Conservation (phyloP, 495 filamentous ascomycete species). For the Bacidia gigantensis region DNA sequence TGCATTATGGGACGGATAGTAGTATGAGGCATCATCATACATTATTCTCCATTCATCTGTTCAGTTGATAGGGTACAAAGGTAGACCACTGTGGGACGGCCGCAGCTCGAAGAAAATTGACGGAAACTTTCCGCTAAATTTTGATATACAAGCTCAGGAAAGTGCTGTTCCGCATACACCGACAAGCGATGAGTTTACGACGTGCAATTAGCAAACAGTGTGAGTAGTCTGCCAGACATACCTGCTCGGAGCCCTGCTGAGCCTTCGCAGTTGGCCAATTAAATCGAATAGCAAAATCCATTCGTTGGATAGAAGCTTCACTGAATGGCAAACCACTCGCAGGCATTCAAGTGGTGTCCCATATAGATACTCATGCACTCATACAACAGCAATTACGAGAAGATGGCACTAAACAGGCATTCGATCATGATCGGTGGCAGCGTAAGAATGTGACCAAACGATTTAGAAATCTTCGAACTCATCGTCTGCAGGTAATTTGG, state of each 20-base stretch:
- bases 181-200: conserved; percentile 11
- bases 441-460: not conserved
- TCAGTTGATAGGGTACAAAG: too few species aligned
- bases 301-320: conserved; percentile 14
- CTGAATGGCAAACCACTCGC: conserved; percentile 14
- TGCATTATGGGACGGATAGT: conserved; percentile 46
- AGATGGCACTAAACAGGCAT: conserved; percentile 9
- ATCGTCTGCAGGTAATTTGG: conserved; percentile 6
- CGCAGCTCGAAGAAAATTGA: not conserved
- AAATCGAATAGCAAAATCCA: not conserved
- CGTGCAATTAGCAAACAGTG: not conserved
- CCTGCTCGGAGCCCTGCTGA: not conserved
- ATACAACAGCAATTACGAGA: conserved; percentile 5
- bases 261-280: not conserved
- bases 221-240: not conserved
- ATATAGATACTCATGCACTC: conserved; percentile 14
- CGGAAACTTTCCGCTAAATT: not conserved
- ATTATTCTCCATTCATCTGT: conserved; percentile 23
- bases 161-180: conserved; percentile 16
- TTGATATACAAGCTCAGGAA: not conserved
- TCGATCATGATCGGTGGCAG: conserved; percentile 2
- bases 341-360: conserved; percentile 13
- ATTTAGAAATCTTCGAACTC: not conserved
- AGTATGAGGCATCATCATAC: conserved; percentile 62
- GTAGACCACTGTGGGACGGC: not conserved